Percentiles rank a stretch among this genome's conserved stretches.
Evolutionary conservation across 306 rosid species (phyloP).

Genomic region (Prunus padus): DNA sequence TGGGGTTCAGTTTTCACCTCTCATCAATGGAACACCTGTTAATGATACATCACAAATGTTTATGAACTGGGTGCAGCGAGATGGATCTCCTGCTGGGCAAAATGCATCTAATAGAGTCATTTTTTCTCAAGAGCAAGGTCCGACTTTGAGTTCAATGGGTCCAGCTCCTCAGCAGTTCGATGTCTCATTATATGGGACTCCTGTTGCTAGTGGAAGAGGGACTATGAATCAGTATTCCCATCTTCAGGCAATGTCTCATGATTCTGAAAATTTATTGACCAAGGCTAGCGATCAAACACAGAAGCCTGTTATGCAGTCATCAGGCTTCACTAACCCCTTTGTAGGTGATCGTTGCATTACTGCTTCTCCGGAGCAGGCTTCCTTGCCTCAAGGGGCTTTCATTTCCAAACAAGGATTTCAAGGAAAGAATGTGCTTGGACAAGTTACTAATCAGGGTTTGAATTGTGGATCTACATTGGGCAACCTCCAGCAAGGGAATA

Average conservation of each 20-base stretch:
- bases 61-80: conserved; percentile 47
- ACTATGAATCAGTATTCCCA: conserved; percentile 33
- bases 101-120: conserved; percentile 34
- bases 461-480: conserved; percentile 32
- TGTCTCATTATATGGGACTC: conserved; percentile 43
- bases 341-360: conserved; percentile 30
- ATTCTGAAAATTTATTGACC: conserved; percentile 40
- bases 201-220: conserved; percentile 41
- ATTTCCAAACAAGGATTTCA: conserved; percentile 42
- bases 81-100: conserved; percentile 39
- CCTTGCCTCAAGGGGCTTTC: conserved; percentile 29
- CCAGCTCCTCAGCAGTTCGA: conserved; percentile 49
- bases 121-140: conserved; percentile 49
- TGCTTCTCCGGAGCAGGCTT: conserved; percentile 38
- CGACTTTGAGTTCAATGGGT: conserved; percentile 32
- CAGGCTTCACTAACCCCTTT: conserved; percentile 36
- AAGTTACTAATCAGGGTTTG: conserved; percentile 37
- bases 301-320: conserved; percentile 39
- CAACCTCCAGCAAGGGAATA: conserved; percentile 34
- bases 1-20: conserved; percentile 46
- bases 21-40: conserved; percentile 45
- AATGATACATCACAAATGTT: conserved; percentile 46
- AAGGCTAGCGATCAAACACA: conserved; percentile 33
- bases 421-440: conserved; percentile 37
- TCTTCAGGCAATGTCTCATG: conserved; percentile 38